A percentile compares a stretch with the other conserved stretches of the same genome.
These are phyloP conservation scores for Alisma plantagoaquatica DNA, from an alignment of 106 monocot species.

Conservation along the genomic window DNA sequence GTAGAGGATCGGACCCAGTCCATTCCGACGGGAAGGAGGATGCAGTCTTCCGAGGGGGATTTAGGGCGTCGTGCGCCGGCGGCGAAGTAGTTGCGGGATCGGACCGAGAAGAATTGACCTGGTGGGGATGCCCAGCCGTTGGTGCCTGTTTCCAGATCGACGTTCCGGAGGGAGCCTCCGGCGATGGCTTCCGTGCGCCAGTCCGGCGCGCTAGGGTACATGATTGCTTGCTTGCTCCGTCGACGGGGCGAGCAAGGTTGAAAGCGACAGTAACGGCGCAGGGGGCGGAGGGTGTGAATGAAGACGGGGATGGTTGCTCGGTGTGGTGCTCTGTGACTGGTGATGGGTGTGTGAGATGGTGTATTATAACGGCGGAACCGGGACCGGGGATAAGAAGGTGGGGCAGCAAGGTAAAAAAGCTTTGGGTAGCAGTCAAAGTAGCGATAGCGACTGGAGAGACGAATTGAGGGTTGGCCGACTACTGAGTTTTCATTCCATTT, in stretches of 20 bases:
- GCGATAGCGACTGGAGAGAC: too few relatives aligned
- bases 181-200: constrained; percentile 8
- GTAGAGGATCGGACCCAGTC: constrained; percentile 12
- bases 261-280: not conserved
- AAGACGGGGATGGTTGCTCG: not conserved
- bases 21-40: constrained; percentile 15
- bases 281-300: not conserved
- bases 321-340: not conserved
- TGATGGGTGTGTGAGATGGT: not conserved
- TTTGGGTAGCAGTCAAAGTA: too few relatives aligned
- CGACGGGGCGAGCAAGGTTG: not conserved
- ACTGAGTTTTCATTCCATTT: too few relatives aligned
- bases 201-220: too few relatives aligned
- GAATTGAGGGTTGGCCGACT: too few relatives aligned
- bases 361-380: not conserved
- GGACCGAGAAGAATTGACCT: constrained; percentile 11
- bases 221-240: too few relatives aligned
- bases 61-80: constrained; percentile 5
- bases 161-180: constrained; percentile 14
- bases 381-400: too few relatives aligned
- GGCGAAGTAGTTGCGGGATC: constrained; percentile 10
- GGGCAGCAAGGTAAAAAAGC: too few relatives aligned
- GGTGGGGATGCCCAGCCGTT: constrained; percentile 22
- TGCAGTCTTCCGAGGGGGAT: constrained; percentile 12
- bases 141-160: constrained; percentile 10